Evolutionary conservation across 352 stramenopile genomes (phyloP).

Genomic region (Globisporangium perplexum): DNA sequence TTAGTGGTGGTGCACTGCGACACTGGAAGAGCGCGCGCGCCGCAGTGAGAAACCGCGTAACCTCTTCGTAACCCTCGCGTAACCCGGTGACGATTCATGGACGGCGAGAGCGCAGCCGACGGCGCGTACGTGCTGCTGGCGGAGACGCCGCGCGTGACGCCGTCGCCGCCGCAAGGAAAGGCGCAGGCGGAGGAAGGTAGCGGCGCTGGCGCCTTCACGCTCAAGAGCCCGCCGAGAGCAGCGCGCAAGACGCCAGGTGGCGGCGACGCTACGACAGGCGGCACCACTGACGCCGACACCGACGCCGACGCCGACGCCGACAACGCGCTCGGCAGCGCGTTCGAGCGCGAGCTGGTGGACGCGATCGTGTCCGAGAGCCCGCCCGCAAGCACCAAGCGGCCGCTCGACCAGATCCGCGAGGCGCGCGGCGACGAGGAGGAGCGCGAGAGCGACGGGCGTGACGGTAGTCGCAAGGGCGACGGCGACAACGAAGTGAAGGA

Average conservation of each 20-base stretch:
- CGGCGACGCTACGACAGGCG: too few relatives aligned
- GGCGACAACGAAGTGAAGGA: neutral
- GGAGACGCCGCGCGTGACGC: slow-evolving; percentile 7
- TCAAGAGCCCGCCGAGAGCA: slow-evolving; percentile 8
- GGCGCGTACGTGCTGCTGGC: slow-evolving; percentile 15
- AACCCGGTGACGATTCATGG: neutral
- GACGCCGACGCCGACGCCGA: slow-evolving; percentile 20
- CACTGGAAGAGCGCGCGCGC: too few relatives aligned
- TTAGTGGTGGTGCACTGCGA: too few relatives aligned
- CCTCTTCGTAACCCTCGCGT: too few relatives aligned
- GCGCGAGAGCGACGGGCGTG: neutral
- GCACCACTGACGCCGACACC: neutral
- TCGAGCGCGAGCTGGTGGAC: slow-evolving; percentile 13
- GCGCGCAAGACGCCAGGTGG: neutral
- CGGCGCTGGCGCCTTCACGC: slow-evolving; percentile 4
- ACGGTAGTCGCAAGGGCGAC: neutral
- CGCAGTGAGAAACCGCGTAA: too few relatives aligned
- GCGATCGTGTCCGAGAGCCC: slow-evolving; percentile 18
- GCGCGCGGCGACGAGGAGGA: slow-evolving; percentile 3
- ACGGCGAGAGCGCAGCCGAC: slow-evolving; percentile 8
- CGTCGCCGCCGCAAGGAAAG: neutral
- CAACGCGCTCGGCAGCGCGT: slow-evolving; percentile 7
- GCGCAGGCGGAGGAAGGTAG: neutral
- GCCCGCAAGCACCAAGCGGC: neutral
- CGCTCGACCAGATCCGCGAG: slow-evolving; percentile 18